phyloP scores from a whole-genome alignment of 2,329 filamentous ascomycete species.

The Penicillium sclerotiorum region DNA sequence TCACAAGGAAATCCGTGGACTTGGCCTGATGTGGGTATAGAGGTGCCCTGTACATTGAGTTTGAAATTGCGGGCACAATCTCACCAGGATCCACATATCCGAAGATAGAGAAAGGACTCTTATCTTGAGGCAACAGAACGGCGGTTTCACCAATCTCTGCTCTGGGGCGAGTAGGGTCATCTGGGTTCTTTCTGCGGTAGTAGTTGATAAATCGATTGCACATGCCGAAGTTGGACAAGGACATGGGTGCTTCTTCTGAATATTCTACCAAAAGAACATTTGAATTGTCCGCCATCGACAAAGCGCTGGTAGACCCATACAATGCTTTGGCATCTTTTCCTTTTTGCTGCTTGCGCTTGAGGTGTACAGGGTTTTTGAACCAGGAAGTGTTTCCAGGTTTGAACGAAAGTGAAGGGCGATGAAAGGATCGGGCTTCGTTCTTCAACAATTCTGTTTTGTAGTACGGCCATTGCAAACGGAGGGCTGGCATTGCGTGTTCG shows the following conservation, averaged over 20 bases:
- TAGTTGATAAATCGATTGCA: constrained; percentile 95
- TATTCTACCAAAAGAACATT: constrained; percentile 89
- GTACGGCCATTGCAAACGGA: constrained; percentile 92
- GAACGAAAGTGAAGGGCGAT: constrained; percentile 77
- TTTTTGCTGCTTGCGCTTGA: constrained; percentile 82
- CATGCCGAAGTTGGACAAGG: constrained; percentile 97
- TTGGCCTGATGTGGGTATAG: constrained; percentile 84
- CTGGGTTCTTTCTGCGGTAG: constrained; percentile 80
- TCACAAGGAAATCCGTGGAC: constrained; percentile 80
- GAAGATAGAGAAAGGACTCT: constrained; percentile 94
- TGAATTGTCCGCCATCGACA: constrained; percentile 87
- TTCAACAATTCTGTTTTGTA: constrained; percentile 82
- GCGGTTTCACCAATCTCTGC: constrained; percentile 84
- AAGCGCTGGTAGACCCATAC: constrained; percentile 76
- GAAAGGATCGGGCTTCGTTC: constrained; percentile 77
- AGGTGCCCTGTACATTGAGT: constrained; percentile 92
- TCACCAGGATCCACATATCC: constrained; percentile 90
- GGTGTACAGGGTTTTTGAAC: constrained; percentile 70
- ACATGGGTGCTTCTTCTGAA: constrained; percentile 87
- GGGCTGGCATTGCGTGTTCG: constrained; percentile 89
- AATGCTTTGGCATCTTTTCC: constrained; percentile 76
- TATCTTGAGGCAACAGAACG: constrained; percentile 87
- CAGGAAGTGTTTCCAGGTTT: constrained; percentile 69
- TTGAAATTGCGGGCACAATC: constrained; percentile 86
- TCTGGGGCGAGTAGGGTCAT: constrained; percentile 76